Evolutionary conservation across 768 basidiomycete species (phyloP).

Genomic region (Roridomyces roridus): DNA sequence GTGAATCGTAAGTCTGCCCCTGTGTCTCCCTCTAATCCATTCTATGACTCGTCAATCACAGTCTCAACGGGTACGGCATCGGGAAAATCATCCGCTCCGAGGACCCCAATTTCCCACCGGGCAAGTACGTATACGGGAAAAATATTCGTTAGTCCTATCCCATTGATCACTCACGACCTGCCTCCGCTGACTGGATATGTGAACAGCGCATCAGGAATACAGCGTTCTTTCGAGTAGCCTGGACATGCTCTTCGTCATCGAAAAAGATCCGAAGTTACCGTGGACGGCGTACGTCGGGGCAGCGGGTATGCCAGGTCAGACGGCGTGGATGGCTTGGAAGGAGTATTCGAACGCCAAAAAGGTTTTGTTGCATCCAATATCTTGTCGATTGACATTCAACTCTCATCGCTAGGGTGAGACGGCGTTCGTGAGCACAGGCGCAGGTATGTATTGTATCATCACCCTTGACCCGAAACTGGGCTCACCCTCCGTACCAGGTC

Average conservation of each 20-base stretch:
- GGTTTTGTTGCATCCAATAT: conserved; percentile 3
- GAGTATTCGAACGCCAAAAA: conserved; percentile 23
- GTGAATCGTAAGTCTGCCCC: conserved; percentile 31
- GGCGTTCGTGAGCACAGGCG: conserved; percentile 2
- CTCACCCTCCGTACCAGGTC: too few species aligned
- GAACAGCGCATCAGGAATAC: conserved; percentile 5
- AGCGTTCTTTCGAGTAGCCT: neutral
- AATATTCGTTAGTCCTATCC: conserved; percentile 33
- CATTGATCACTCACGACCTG: too few species aligned
- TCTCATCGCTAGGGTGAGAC: conserved; percentile 1
- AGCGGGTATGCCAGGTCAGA: conserved; percentile 59
- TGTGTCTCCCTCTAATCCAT: conserved; percentile 46
- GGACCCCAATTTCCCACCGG: conserved; percentile 33
- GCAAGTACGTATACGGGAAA: conserved; percentile 50
- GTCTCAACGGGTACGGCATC: conserved; percentile 42
- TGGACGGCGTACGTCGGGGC: conserved; percentile 48
- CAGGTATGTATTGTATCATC: too few species aligned
- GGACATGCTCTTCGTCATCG: neutral
- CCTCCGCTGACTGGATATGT: neutral
- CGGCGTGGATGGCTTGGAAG: conserved; percentile 32
- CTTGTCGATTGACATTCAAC: too few species aligned
- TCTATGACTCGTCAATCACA: too few species aligned
- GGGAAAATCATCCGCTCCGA: conserved; percentile 54
- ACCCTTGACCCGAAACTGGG: too few species aligned
- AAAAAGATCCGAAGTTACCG: neutral